These are phyloP conservation scores for Podila epigama DNA, from an alignment of 192 early-diverging fungal species.

Conservation along the genomic window DNA sequence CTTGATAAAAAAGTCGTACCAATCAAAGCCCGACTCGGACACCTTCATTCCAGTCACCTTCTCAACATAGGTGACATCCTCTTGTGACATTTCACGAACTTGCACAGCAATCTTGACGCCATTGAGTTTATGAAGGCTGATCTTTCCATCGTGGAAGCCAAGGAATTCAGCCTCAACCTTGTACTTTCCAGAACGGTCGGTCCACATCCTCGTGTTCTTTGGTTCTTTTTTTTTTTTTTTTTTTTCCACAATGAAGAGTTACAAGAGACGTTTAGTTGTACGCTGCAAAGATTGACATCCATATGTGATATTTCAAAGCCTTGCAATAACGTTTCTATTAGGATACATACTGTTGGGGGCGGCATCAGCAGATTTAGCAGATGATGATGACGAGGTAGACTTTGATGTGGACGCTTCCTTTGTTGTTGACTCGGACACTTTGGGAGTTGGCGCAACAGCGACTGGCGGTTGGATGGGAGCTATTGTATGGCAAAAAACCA, in stretches of 20 bases:
- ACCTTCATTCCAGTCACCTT: slow-evolving; percentile 56
- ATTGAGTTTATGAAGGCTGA: slow-evolving; percentile 94
- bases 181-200: slow-evolving; percentile 89
- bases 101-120: slow-evolving; percentile 94
- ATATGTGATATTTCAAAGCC: background rate
- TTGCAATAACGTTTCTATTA: background rate
- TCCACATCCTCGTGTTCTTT: slow-evolving; percentile 87
- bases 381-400: background rate
- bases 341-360: slow-evolving; percentile 19
- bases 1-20: slow-evolving; percentile 92
- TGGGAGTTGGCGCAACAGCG: slow-evolving; percentile 8
- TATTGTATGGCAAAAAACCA: background rate
- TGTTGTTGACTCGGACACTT: slow-evolving; percentile 3
- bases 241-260: background rate
- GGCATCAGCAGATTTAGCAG: slow-evolving; percentile 6
- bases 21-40: slow-evolving; percentile 77
- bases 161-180: slow-evolving; percentile 92
- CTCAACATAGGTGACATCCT: slow-evolving; percentile 62
- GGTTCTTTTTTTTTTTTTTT: slow-evolving; percentile 66
- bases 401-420: slow-evolving; percentile 5
- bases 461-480: background rate
- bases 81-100: slow-evolving; percentile 82
- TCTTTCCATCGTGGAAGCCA: slow-evolving; percentile 78
- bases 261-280: background rate
- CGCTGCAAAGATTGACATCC: background rate